These are phyloP conservation scores for Mycosarcoma maydis DNA, from an alignment of 1,284 basidiomycete species.

Conservation along the genomic window DNA sequence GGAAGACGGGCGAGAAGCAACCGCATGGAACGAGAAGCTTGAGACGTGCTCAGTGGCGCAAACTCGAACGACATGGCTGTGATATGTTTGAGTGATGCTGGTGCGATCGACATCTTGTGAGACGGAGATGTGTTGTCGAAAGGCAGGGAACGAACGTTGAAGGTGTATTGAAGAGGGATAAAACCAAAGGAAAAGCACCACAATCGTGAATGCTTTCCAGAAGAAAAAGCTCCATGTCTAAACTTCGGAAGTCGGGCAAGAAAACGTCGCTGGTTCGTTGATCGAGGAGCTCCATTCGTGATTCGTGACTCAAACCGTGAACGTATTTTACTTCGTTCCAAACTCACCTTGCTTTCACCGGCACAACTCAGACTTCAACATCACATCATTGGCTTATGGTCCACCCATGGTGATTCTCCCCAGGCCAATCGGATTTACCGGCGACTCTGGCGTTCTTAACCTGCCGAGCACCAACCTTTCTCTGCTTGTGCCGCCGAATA, in stretches of 20 bases:
- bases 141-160: neutral
- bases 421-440: neutral
- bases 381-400: no score
- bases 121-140: neutral
- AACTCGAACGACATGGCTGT: slow-evolving; percentile 41
- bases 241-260: slow-evolving; percentile 34
- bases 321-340: no score
- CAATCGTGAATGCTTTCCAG: neutral
- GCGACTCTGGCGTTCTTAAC: neutral
- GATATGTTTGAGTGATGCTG: slow-evolving; percentile 45
- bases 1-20: slow-evolving; percentile 36
- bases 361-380: no score
- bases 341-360: no score
- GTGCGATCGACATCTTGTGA: slow-evolving; percentile 33
- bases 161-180: neutral
- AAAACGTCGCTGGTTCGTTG: no score
- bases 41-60: slow-evolving; percentile 32
- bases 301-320: no score
- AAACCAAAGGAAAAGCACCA: neutral
- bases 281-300: no score
- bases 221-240: slow-evolving; percentile 24
- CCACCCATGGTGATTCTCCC: slow-evolving; percentile 23
- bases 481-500: neutral
- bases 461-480: neutral
- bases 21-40: slow-evolving; percentile 37